These are phyloP conservation scores for Globisporangium cederbergense DNA, from an alignment of 352 stramenopile species.

Conservation along the genomic window DNA sequence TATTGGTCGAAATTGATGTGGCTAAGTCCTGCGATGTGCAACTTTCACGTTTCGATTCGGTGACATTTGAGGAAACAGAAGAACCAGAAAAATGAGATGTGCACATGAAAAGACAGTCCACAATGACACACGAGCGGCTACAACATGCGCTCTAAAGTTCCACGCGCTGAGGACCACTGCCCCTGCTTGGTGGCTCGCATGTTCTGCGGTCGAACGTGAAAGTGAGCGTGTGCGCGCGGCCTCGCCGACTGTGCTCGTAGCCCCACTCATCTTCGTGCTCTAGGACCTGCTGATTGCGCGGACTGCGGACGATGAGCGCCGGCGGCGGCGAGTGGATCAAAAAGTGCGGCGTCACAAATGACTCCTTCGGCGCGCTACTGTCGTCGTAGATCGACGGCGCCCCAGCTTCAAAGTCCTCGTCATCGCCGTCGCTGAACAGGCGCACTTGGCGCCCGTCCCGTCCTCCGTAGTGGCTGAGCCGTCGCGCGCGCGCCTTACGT, in stretches of 20 bases:
- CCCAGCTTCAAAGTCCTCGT: not conserved
- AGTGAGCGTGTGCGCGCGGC: not conserved
- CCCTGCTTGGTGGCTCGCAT: not conserved
- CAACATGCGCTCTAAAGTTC: not conserved
- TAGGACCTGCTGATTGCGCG: not conserved
- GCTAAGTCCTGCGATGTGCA: not conserved
- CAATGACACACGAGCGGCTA: no score
- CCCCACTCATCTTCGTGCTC: not conserved
- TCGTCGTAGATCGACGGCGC: not conserved
- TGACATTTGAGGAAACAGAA: not conserved
- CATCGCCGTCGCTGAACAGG: not conserved
- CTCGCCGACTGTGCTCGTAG: not conserved
- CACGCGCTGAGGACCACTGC: not conserved
- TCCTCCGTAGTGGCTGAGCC: not conserved
- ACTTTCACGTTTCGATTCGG: not conserved
- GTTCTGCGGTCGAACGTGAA: not conserved
- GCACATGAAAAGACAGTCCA: not conserved
- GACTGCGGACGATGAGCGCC: not conserved
- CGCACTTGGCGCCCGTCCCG: not conserved
- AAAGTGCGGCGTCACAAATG: constrained; percentile 13
- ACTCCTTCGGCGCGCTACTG: constrained; percentile 1
- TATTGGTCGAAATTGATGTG: not conserved
- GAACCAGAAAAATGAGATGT: not conserved
- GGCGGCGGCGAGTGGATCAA: constrained; percentile 8
- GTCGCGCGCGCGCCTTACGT: not conserved